Evolutionary conservation across 208 protist species (phyloP), one percentile per base, ranked within the genome.

Genomic region (Crithidia thermophila): DNA sequence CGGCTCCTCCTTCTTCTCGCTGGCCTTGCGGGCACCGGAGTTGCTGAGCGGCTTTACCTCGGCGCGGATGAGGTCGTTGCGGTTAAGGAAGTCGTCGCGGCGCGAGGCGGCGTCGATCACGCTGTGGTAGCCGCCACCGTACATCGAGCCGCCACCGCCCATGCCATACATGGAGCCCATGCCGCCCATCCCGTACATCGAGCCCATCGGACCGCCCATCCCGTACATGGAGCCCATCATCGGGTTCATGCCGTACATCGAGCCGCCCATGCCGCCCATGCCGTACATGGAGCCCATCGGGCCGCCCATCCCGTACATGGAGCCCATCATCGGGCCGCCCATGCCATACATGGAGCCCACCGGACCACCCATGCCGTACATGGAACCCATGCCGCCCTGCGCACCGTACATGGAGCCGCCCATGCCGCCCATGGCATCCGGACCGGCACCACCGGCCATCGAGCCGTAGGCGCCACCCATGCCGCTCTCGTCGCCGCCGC

Each of bases 1-100:
- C n/a, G n/a, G n/a, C 25, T 37, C 42, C 1, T 52, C 56, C 16
- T 67, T 58, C 42, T 46, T 72, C 18, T 46, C 46, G 13, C 28
- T 53, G 8, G n/a, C 40, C 67, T 59, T 79, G 18, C 63, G 47
- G 21, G 27, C 65, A 18, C 20, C 39, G 37, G 28, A 36, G 36
- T 27, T 68, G 36, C 45, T 53, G 45, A 74, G 56, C 67, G 81
- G 76, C 67, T 79, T 86, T 25, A 84, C 70, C 3, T 88, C 80
- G 8, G 82, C 85, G 42, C 81, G 86, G 37, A 85, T 67, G 30
- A 92, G 72, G 36, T 85, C 72, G 58, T 92, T 92, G 37, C 73
- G 59, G 45, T 75, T 74, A 4, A 92, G 55, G 66, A 92, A 92
- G 53, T 82, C 78, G 67, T 81, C 76, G 43, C 82, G 69, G 56